These are phyloP conservation scores for Parathielavia appendiculata DNA, from an alignment of 495 filamentous ascomycete genomes.

Conservation along the genomic window DNA sequence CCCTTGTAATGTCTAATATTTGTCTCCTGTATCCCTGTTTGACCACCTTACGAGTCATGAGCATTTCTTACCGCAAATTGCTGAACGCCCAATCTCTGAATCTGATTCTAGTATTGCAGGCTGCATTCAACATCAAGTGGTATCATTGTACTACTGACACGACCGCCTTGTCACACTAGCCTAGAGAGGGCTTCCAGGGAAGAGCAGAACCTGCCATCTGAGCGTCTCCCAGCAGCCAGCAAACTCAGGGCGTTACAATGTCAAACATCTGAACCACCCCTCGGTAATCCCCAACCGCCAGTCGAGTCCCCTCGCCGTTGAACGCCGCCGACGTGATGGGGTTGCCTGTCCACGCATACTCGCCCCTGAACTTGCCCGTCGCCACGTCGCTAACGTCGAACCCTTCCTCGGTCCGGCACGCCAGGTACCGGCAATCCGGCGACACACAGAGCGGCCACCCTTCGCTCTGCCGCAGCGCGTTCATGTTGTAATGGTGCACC, in stretches of 20 bases:
- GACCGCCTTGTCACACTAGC: no score
- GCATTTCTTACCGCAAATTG: no score
- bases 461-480: constrained; percentile 19
- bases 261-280: constrained; percentile 15
- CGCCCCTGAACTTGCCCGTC: constrained; percentile 26
- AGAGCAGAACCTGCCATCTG: no score
- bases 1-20: no score
- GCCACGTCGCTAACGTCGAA: constrained; percentile 28
- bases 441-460: constrained; percentile 33
- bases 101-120: no score
- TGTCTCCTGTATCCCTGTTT: no score
- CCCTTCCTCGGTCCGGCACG: constrained; percentile 30
- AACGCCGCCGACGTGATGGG: constrained; percentile 18
- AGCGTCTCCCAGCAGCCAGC: background rate
- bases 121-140: no score
- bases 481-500: constrained; percentile 23
- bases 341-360: background rate
- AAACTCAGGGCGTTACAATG: constrained; percentile 5
- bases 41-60: no score
- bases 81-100: no score
- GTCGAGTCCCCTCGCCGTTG: constrained; percentile 5
- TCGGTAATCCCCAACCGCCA: constrained; percentile 16
- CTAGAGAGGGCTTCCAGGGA: no score
- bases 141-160: no score
- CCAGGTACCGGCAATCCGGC: constrained; percentile 27